phyloP scores from a whole-genome alignment of 495 filamentous ascomycete species.

The Aspergillus diversus region DNA sequence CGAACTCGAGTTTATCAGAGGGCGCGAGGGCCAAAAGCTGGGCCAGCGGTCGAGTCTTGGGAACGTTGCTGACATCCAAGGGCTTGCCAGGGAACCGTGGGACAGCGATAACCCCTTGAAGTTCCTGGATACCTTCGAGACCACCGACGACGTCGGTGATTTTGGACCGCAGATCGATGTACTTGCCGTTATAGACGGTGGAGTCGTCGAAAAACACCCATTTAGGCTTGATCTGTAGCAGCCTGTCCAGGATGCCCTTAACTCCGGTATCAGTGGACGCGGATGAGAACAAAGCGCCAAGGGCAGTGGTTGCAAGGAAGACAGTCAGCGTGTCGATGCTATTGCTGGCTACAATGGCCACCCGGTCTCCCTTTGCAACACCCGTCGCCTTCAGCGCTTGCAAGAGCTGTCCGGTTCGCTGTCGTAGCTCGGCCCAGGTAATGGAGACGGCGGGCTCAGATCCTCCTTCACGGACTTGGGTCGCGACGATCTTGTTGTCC shows the following conservation, averaged over 20 bases:
- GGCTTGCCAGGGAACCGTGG: slow-evolving; percentile 61
- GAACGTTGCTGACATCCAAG: slow-evolving; percentile 60
- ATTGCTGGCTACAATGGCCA: slow-evolving; percentile 72
- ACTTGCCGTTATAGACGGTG: slow-evolving; percentile 78
- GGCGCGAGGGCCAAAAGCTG: slow-evolving; percentile 53
- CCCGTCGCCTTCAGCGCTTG: slow-evolving; percentile 66
- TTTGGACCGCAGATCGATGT: slow-evolving; percentile 69
- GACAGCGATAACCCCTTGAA: slow-evolving; percentile 66
- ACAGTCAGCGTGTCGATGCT: slow-evolving; percentile 72
- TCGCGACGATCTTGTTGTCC: slow-evolving; percentile 67
- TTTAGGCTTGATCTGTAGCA: slow-evolving; percentile 70
- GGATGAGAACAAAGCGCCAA: slow-evolving; percentile 73
- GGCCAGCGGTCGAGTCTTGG: slow-evolving; percentile 54
- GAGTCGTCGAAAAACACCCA: slow-evolving; percentile 80
- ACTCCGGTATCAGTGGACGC: slow-evolving; percentile 80
- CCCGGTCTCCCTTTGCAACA: slow-evolving; percentile 68
- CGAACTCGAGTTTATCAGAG: slow-evolving; percentile 53
- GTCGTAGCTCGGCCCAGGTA: slow-evolving; percentile 66
- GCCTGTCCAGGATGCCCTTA: slow-evolving; percentile 73
- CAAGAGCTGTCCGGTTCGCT: slow-evolving; percentile 56
- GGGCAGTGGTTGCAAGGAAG: slow-evolving; percentile 62
- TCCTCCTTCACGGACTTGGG: slow-evolving; percentile 72
- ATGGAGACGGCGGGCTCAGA: slow-evolving; percentile 54
- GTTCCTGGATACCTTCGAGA: slow-evolving; percentile 59
- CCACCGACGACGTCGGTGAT: slow-evolving; percentile 68